Evolutionary conservation across 352 stramenopile species (phyloP), one percentile per base, ranked within the genome.

Genomic region (Phytophthora sojae): DNA sequence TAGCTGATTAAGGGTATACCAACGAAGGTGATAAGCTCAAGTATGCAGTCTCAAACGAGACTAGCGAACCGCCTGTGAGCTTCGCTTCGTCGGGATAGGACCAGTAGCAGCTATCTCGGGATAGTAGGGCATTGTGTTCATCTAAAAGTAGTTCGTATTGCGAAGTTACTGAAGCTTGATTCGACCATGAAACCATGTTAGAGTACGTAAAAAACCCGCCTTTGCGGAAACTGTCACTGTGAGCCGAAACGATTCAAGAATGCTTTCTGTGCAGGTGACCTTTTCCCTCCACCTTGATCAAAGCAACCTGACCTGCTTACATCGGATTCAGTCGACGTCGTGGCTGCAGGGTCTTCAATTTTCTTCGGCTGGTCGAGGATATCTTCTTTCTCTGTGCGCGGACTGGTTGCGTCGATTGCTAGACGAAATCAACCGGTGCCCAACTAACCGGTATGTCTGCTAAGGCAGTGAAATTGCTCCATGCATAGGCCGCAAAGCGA

Each of bases 211-310:
- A 21, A 21, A 21, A 21, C 0, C 21, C 21, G 21, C 21, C 21
- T 21, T 21, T 21, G 21, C 21, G 21, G 21, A 30, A 2, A 30
- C 26, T n/a, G 37, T 17, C 12, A 50, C 52, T 66, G 63, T 64
- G 58, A 54, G 12, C 17, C 45, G 45, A 87, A 78, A 2, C 79
- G 71, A 57, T 84, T 82, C 32, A 92, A 44, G 42, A 92, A 92
- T 14, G 81, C 84, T 26, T 92, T 85, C 60, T 92, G 84, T 1
- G 84, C 84, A n/a, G 84, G 84, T 11, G 84, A 92, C 47, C 84
- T 67, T 14, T 67, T 69, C 19, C 58, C 49, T 9, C 26, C 69
- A 25, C 17, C 62, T 62, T n/a, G 57, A 37, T 25, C 52, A 64
- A 60, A 58, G 23, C 45, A 63, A 19, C 61, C 68, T 26, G 65